Percentiles rank a stretch among this genome's conserved stretches.
Conservation (phyloP, 495 filamentous ascomycete genomes). For the Immersiella caudata region DNA sequence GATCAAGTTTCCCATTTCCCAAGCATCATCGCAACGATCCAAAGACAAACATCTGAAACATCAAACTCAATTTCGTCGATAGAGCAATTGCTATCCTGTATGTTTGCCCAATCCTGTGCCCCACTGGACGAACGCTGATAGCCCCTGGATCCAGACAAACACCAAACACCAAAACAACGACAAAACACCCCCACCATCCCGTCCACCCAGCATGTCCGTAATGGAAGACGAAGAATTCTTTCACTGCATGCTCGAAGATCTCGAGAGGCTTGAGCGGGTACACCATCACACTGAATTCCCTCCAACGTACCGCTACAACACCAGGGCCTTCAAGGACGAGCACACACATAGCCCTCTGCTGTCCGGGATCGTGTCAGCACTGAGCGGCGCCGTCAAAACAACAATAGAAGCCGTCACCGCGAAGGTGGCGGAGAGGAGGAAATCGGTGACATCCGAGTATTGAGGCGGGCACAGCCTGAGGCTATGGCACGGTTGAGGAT, state of each 20-base stretch:
- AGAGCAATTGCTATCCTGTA: background rate
- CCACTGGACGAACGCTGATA: background rate
- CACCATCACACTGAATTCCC: conserved; percentile 28
- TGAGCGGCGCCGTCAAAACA: background rate
- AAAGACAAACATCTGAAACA: too few relatives aligned
- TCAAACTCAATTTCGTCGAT: background rate
- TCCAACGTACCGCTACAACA: background rate
- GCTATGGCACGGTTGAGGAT: too few relatives aligned
- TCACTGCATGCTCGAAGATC: conserved; percentile 33
- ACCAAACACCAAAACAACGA: background rate
- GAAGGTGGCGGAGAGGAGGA: background rate
- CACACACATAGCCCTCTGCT: background rate
- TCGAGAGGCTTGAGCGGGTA: conserved; percentile 28
- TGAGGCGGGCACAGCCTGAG: background rate
- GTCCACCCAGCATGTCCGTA: too few relatives aligned
- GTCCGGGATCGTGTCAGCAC: background rate
- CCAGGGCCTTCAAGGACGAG: background rate
- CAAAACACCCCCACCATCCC: background rate
- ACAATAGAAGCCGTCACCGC: background rate
- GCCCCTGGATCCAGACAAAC: background rate
- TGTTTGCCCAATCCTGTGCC: background rate
- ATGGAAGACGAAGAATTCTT: conserved; percentile 39
- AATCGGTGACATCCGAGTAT: background rate
- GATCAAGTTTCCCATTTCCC: too few relatives aligned
- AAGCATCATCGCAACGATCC: too few relatives aligned